Conservation (phyloP, 257 asterid species). For the Craterostigma plantagineum region DNA sequence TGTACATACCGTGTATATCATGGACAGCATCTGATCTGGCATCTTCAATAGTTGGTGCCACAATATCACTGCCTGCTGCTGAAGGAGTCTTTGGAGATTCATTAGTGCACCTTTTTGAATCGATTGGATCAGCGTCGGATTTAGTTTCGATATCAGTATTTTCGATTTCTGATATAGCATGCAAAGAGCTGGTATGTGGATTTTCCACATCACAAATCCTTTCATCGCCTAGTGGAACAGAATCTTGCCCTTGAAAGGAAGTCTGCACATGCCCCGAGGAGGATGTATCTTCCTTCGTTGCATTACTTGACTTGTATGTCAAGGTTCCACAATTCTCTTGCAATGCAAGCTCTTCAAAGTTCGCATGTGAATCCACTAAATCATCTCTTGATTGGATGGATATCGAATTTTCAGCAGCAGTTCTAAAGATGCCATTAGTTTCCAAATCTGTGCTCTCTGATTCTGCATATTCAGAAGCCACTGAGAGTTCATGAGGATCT, state of each 20-base stretch:
- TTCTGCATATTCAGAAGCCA: slow-evolving; percentile 30
- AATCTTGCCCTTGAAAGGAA: slow-evolving; percentile 25
- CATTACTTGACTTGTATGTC: slow-evolving; percentile 13
- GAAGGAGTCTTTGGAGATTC: slow-evolving; percentile 27
- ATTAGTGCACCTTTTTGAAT: slow-evolving; percentile 33
- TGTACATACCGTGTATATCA: slow-evolving; percentile 31
- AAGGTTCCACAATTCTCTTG: slow-evolving; percentile 20
- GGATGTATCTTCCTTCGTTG: slow-evolving; percentile 18
- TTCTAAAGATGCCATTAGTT: slow-evolving; percentile 18
- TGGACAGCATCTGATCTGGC: slow-evolving; percentile 21
- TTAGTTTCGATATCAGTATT: slow-evolving; percentile 26
- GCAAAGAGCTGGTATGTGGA: slow-evolving; percentile 27
- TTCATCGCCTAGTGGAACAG: slow-evolving; percentile 14
- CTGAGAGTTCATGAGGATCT: slow-evolving; percentile 19
- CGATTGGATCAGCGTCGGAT: slow-evolving; percentile 39
- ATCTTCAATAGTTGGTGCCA: slow-evolving; percentile 20
- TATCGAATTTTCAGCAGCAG: slow-evolving; percentile 20
- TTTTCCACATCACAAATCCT: slow-evolving; percentile 25
- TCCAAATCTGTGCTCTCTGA: slow-evolving; percentile 32
- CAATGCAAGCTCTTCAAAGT: slow-evolving; percentile 26
- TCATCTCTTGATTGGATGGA: slow-evolving; percentile 19
- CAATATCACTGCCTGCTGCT: slow-evolving; percentile 14
- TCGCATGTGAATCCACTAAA: slow-evolving; percentile 14
- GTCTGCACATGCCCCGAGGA: slow-evolving; percentile 15
- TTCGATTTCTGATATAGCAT: slow-evolving; percentile 38